These are phyloP conservation scores for Boletus subcaerulescens DNA, from an alignment of 768 basidiomycete species.

Conservation along the genomic window DNA sequence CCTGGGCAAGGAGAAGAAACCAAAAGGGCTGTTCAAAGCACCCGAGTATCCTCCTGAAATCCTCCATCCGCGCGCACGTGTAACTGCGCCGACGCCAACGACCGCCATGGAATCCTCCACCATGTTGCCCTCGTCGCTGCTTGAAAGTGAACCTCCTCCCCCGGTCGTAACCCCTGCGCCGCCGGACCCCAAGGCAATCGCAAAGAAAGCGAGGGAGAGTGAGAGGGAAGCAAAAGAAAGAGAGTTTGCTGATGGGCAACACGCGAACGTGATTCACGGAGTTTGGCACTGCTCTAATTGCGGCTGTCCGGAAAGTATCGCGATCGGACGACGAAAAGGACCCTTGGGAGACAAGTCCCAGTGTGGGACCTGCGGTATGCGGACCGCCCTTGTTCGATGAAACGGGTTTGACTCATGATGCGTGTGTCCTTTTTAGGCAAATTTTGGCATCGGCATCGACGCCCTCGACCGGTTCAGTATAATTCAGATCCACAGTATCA, in stretches of 20 bases:
- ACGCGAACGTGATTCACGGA: constrained; percentile 76
- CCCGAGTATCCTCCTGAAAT: constrained; percentile 55
- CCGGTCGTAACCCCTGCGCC: constrained; percentile 30
- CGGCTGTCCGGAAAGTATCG: constrained; percentile 85
- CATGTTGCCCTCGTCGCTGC: constrained; percentile 49
- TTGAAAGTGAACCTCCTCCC: constrained; percentile 58
- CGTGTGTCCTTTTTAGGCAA: constrained; percentile 52
- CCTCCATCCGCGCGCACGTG: constrained; percentile 57
- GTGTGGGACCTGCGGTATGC: constrained; percentile 89
- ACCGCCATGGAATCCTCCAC: constrained; percentile 64
- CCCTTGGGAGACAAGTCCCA: constrained; percentile 87
- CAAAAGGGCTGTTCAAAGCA: constrained; percentile 71
- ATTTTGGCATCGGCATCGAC: constrained; percentile 84
- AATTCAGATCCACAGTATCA: constrained; percentile 75
- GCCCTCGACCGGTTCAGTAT: constrained; percentile 78
- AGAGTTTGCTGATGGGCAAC: constrained; percentile 80
- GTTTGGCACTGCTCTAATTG: constrained; percentile 96
- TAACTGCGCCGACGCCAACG: constrained; percentile 58
- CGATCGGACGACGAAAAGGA: constrained; percentile 83
- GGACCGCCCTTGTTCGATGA: background rate
- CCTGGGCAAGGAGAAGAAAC: constrained; percentile 60
- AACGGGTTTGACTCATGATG: constrained; percentile 1
- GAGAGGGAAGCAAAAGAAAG: constrained; percentile 82
- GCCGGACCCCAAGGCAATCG: constrained; percentile 48
- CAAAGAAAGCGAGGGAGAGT: constrained; percentile 67